phyloP scores from a whole-genome alignment of 2,329 filamentous ascomycete species.

The Onygenales sp. region DNA sequence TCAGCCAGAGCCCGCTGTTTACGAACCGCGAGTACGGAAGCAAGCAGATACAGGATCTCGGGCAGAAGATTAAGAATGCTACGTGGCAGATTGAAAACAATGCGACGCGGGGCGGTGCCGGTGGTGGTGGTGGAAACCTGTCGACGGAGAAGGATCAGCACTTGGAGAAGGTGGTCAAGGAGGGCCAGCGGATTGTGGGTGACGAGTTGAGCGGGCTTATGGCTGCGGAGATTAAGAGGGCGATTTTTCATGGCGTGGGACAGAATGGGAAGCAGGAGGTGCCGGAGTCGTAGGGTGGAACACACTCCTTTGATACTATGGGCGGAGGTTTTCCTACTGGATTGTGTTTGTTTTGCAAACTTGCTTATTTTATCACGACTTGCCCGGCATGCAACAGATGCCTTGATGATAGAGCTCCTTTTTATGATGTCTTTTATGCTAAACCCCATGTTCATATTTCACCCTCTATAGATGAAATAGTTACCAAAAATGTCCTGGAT shows the following conservation, averaged over 20 bases:
- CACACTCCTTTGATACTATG: neutral
- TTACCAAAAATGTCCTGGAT: too few species aligned
- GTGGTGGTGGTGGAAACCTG: slow-evolving; percentile 17
- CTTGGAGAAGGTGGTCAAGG: slow-evolving; percentile 45
- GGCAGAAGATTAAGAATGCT: slow-evolving; percentile 67
- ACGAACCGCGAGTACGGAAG: slow-evolving; percentile 89
- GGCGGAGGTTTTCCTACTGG: neutral
- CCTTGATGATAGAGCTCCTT: too few species aligned
- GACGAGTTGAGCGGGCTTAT: slow-evolving; percentile 43
- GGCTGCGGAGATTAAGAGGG: slow-evolving; percentile 43
- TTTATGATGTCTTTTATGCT: too few species aligned
- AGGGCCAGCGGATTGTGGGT: slow-evolving; percentile 48
- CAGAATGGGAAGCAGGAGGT: neutral
- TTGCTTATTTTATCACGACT: too few species aligned
- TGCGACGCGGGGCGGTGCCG: slow-evolving; percentile 8
- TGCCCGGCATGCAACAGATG: too few species aligned
- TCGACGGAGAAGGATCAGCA: slow-evolving; percentile 33
- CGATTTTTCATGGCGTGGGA: slow-evolving; percentile 32
- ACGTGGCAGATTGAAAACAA: slow-evolving; percentile 33
- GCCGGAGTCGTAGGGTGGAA: slow-evolving; percentile 14
- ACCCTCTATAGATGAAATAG: too few species aligned
- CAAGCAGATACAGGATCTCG: slow-evolving; percentile 83
- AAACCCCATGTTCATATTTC: too few species aligned
- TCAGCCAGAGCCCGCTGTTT: slow-evolving; percentile 81
- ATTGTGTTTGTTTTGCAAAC: too few species aligned